phyloP scores from a whole-genome alignment of 139 green algal genomes.

The Limnomonas spitsbergensis region DNA sequence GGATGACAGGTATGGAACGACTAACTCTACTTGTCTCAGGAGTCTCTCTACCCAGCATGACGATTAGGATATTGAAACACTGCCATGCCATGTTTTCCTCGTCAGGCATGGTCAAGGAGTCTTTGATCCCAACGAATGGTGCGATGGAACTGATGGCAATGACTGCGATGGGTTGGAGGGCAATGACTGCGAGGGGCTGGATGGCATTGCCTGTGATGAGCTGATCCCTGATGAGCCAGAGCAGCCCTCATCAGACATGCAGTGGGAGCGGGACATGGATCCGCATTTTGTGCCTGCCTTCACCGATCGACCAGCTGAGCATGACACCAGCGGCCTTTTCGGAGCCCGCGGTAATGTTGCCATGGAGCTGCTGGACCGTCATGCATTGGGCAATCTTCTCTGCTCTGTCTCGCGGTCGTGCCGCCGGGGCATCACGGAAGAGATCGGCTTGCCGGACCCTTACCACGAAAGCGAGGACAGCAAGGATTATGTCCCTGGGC shows the following conservation, averaged over 20 bases:
- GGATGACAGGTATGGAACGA: conserved; percentile 17
- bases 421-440: conserved; percentile 19
- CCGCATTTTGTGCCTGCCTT: not conserved
- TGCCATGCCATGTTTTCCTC: no score
- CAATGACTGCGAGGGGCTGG: not conserved
- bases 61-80: no score
- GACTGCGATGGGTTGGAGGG: not conserved
- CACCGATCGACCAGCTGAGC: not conserved
- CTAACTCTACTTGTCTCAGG: no score
- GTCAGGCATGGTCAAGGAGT: no score
- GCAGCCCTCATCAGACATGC: not conserved
- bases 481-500: not conserved
- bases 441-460: conserved; percentile 22
- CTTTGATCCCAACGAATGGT: conserved; percentile 13
- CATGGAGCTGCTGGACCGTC: not conserved
- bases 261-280: not conserved
- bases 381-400: conserved; percentile 9
- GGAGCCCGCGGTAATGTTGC: not conserved
- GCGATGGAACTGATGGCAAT: not conserved
- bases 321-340: not conserved
- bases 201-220: not conserved
- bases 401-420: not conserved
- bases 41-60: no score
- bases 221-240: not conserved
- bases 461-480: conserved; percentile 22